Conservation (phyloP, 2,329 filamentous ascomycete genomes). For the Cercospora sp. region DNA sequence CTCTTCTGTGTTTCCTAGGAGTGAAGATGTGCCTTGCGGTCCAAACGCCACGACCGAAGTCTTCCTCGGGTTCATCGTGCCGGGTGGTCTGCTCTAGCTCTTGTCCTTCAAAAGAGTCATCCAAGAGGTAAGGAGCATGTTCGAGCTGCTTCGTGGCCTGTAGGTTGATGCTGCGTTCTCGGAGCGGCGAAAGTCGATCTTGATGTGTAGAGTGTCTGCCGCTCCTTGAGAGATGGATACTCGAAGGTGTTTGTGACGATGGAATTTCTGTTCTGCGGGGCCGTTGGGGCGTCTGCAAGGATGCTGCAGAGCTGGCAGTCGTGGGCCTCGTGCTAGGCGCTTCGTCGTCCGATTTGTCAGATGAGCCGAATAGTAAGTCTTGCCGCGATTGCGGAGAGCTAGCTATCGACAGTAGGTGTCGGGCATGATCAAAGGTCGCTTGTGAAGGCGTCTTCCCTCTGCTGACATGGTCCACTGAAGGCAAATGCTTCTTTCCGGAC, state of each 20-base stretch:
- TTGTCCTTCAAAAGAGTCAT: neutral
- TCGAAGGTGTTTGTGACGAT: slow-evolving; percentile 26
- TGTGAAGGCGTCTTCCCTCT: neutral
- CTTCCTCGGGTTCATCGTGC: neutral
- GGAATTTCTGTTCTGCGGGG: slow-evolving; percentile 17
- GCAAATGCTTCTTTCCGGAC: neutral
- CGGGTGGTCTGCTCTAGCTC: neutral
- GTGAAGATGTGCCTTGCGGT: slow-evolving; percentile 17
- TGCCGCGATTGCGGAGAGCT: slow-evolving; percentile 8
- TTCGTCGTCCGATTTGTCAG: slow-evolving; percentile 9
- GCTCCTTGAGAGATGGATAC: slow-evolving; percentile 17
- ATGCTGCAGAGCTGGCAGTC: slow-evolving; percentile 15
- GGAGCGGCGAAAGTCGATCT: slow-evolving; percentile 21
- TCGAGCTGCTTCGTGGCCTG: neutral
- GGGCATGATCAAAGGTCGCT: slow-evolving; percentile 1
- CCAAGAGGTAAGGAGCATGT: neutral
- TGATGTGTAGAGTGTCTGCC: neutral
- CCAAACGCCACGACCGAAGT: neutral
- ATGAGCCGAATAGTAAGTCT: neutral
- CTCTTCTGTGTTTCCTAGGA: slow-evolving; percentile 11
- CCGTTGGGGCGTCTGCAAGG: slow-evolving; percentile 19
- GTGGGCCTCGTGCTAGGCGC: slow-evolving; percentile 18
- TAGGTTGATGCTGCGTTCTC: slow-evolving; percentile 23
- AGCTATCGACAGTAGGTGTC: slow-evolving; percentile 1
- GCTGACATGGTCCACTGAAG: neutral